phyloP scores from a whole-genome alignment of 768 basidiomycete species.

The Fomitopsis serialis region DNA sequence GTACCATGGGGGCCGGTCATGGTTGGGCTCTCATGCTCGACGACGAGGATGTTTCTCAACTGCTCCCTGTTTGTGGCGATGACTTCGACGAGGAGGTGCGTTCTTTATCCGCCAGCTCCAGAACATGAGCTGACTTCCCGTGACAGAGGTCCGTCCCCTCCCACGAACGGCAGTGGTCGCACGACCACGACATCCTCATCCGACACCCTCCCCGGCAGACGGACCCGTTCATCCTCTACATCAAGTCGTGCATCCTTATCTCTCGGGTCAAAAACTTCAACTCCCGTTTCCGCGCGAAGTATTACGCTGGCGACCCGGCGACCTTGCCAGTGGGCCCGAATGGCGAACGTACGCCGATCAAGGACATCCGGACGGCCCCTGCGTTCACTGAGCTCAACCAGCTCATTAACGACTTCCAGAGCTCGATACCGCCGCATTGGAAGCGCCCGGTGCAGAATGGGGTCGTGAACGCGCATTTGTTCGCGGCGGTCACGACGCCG shows the following conservation, averaged over 20 bases:
- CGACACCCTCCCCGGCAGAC: constrained; percentile 55
- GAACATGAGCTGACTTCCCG: constrained; percentile 3
- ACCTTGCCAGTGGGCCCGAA: constrained; percentile 15
- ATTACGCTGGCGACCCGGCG: constrained; percentile 52
- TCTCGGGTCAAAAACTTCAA: constrained; percentile 62
- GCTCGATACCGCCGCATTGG: constrained; percentile 51
- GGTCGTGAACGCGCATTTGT: constrained; percentile 58
- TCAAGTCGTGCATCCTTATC: constrained; percentile 64
- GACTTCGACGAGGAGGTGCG: constrained; percentile 59
- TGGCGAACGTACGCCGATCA: constrained; percentile 18
- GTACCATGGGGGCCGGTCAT: constrained; percentile 61
- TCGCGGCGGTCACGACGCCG: constrained; percentile 24
- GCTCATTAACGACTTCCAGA: constrained; percentile 48
- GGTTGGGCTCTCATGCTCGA: constrained; percentile 70
- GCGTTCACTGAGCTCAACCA: constrained; percentile 62
- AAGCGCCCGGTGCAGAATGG: constrained; percentile 46
- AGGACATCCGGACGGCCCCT: constrained; percentile 52
- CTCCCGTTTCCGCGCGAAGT: constrained; percentile 54
- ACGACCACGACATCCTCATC: constrained; percentile 54
- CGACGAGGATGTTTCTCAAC: constrained; percentile 68
- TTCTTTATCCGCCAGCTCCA: constrained; percentile 5
- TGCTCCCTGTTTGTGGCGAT: constrained; percentile 57
- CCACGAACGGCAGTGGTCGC: constrained; percentile 61
- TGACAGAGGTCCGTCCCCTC: constrained; percentile 25
- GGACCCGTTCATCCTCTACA: constrained; percentile 67